phyloP scores from a whole-genome alignment of 78 protist genomes.

The Dictyostelium firmibasis region DNA sequence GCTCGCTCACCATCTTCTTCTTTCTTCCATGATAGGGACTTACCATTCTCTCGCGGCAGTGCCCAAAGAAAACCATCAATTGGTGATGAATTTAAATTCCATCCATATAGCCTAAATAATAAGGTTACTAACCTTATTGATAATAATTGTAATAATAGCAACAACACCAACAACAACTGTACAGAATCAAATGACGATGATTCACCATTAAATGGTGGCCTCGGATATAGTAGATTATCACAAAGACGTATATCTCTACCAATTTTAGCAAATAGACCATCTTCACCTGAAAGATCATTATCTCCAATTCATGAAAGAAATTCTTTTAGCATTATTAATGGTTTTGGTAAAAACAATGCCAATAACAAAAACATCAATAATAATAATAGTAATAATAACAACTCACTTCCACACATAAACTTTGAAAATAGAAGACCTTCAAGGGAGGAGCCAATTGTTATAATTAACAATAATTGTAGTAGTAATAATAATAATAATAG shows the following conservation, averaged over 20 bases:
- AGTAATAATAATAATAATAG: not conserved
- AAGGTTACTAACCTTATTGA: not conserved
- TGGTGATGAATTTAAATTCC: constrained; percentile 60
- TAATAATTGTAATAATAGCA: not conserved
- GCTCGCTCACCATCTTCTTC: not conserved
- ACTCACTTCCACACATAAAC: not conserved
- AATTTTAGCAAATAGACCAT: not conserved
- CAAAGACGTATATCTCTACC: constrained; percentile 59
- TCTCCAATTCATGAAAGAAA: constrained; percentile 44
- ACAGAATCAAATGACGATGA: not conserved
- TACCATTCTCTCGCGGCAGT: not conserved
- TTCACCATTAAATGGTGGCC: not conserved
- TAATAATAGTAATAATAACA: not conserved
- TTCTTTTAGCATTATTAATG: not conserved
- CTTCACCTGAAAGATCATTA: constrained; percentile 51
- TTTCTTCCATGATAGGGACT: not conserved
- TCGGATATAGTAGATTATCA: not conserved
- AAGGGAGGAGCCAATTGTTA: not conserved
- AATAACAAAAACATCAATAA: not conserved
- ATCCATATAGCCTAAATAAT: constrained; percentile 31
- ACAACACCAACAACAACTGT: not conserved
- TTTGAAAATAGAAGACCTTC: not conserved
- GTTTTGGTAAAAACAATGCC: not conserved
- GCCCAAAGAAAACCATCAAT: constrained; percentile 12
- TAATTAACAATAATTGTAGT: not conserved